These are phyloP conservation scores for Talaromyces sp. DNA, from an alignment of 2,329 filamentous ascomycete genomes.

Conservation along the genomic window DNA sequence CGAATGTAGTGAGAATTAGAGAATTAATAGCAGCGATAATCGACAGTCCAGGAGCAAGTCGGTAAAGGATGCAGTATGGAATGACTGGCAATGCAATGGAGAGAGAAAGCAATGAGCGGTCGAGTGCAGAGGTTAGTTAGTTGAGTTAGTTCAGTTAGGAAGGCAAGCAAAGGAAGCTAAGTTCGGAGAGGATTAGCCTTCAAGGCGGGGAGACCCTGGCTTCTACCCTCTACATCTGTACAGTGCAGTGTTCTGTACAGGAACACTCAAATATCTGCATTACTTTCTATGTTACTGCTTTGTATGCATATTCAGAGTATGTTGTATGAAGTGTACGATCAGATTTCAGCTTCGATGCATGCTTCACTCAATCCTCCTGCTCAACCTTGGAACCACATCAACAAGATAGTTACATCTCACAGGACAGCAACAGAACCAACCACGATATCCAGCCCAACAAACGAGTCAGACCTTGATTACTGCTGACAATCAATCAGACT, in stretches of 20 bases:
- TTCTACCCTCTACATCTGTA: not conserved
- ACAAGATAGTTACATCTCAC: not conserved
- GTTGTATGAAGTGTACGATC: not conserved
- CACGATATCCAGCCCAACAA: not conserved
- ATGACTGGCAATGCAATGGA: not conserved
- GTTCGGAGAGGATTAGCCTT: constrained; percentile 7
- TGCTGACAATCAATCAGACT: not conserved
- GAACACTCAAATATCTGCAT: too few species aligned
- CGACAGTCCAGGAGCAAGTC: not conserved
- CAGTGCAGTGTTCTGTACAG: too few species aligned
- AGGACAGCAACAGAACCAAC: not conserved
- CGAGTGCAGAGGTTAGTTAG: not conserved
- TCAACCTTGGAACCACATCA: not conserved
- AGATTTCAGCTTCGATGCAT: not conserved
- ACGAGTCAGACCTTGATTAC: not conserved
- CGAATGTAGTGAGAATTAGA: not conserved
- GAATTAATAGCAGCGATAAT: not conserved
- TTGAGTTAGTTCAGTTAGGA: not conserved
- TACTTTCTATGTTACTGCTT: too few species aligned
- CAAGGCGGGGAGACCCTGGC: not conserved
- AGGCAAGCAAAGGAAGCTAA: not conserved
- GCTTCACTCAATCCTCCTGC: not conserved
- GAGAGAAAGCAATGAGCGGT: not conserved
- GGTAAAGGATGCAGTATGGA: not conserved
- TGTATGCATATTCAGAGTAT: not conserved